These are phyloP conservation scores for Beta lomatogona DNA, from an alignment of 179 eudicot species.

Conservation along the genomic window DNA sequence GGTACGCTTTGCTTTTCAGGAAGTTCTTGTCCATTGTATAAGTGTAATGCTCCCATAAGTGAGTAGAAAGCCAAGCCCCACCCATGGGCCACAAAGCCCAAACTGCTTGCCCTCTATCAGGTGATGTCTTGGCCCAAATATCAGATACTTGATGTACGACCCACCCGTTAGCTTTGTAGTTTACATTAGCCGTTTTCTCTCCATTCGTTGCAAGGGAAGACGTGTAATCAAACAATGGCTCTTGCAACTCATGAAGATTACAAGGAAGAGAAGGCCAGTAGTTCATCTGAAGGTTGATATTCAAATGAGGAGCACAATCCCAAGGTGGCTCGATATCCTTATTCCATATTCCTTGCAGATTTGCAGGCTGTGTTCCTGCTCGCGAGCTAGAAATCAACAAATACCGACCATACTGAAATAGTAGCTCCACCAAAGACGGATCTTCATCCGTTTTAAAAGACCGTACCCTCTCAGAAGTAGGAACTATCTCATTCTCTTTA, in stretches of 20 bases:
- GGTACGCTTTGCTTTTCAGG: constrained; percentile 63
- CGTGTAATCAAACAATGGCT: constrained; percentile 71
- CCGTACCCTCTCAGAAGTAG: constrained; percentile 70
- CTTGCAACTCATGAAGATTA: constrained; percentile 82
- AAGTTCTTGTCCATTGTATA: constrained; percentile 76
- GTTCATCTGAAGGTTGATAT: constrained; percentile 94
- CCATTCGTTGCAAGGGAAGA: constrained; percentile 68
- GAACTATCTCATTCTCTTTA: constrained; percentile 23
- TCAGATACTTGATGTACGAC: constrained; percentile 79
- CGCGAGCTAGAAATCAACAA: constrained; percentile 78
- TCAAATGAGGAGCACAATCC: constrained; percentile 86
- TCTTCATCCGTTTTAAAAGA: constrained; percentile 68
- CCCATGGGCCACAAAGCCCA: constrained; percentile 98
- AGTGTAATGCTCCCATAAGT: constrained; percentile 88
- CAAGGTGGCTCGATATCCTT: constrained; percentile 69
- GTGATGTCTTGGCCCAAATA: constrained; percentile 85
- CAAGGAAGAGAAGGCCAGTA: constrained; percentile 89
- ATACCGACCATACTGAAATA: constrained; percentile 88
- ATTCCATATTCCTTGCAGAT: constrained; percentile 93
- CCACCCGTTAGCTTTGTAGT: constrained; percentile 83
- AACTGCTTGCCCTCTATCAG: constrained; percentile 65
- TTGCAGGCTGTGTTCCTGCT: constrained; percentile 76
- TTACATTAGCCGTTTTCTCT: constrained; percentile 67
- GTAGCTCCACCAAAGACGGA: constrained; percentile 82
- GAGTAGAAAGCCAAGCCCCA: constrained; percentile 93